A percentile compares a stretch with the other conserved stretches of the same genome.
Evolutionary conservation across 2,329 filamentous ascomycete species (phyloP).

Genomic region (Diaporthe helianthi): DNA sequence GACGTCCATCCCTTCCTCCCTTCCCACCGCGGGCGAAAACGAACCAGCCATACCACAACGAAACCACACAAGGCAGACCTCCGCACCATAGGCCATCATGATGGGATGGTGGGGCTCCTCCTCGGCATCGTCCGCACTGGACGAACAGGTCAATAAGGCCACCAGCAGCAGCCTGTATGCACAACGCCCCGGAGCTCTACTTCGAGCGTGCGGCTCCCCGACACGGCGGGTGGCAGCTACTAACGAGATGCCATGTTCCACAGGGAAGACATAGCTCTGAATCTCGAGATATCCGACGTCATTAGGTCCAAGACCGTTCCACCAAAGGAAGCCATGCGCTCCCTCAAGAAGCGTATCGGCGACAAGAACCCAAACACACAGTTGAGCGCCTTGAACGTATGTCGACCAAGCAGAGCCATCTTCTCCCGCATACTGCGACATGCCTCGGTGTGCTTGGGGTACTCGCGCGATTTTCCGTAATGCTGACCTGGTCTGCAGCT

Average conservation of each 20-base stretch:
- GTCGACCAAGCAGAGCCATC: constrained; percentile 35
- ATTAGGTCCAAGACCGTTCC: constrained; percentile 97
- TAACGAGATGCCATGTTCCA: constrained; percentile 29
- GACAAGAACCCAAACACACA: constrained; percentile 98
- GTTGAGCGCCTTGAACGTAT: constrained; percentile 88
- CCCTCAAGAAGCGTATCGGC: constrained; percentile 90
- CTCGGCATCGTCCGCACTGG: constrained; percentile 86
- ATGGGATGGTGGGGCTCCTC: constrained; percentile 99
- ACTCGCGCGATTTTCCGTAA: neutral
- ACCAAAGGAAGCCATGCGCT: constrained; percentile 97
- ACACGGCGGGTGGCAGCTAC: constrained; percentile 15
- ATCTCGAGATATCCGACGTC: constrained; percentile 96
- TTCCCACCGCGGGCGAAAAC: neutral
- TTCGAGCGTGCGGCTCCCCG: neutral
- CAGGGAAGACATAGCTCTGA: constrained; percentile 95
- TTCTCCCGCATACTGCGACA: neutral
- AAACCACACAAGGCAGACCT: neutral
- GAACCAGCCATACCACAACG: neutral
- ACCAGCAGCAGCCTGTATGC: constrained; percentile 90
- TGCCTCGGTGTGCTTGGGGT: neutral
- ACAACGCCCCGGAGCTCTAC: constrained; percentile 26
- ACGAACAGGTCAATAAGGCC: constrained; percentile 96
- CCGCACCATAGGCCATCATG: constrained; percentile 50
- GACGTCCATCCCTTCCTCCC: constrained; percentile 8
- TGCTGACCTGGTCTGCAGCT: constrained; percentile 58